Conservation (phyloP, 768 basidiomycete genomes). For the Suillus plorans region DNA sequence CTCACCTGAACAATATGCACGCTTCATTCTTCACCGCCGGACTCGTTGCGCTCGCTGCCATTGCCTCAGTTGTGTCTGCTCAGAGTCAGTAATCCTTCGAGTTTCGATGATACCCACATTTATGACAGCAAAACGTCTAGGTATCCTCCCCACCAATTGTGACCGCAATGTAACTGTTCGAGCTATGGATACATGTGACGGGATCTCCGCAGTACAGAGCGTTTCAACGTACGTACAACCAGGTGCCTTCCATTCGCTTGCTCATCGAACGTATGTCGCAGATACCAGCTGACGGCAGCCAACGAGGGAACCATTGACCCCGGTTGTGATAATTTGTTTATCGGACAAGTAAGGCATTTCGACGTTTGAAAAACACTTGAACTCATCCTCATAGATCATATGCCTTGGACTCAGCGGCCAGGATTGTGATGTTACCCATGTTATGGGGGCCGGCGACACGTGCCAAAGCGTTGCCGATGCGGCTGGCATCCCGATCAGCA, state of each 20-base stretch:
- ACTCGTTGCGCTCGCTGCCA: constrained; percentile 11
- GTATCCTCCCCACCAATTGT: constrained; percentile 31
- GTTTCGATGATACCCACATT: background rate
- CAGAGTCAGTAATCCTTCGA: constrained; percentile 18
- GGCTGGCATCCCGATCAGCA: constrained; percentile 43
- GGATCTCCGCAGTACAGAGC: constrained; percentile 47
- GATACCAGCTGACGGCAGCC: constrained; percentile 58
- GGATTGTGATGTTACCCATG: constrained; percentile 56
- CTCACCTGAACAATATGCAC: constrained; percentile 16
- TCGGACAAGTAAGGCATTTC: constrained; percentile 41
- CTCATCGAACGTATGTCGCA: constrained; percentile 35
- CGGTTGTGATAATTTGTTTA: constrained; percentile 53
- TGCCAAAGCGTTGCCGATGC: constrained; percentile 44
- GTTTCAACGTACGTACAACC: constrained; percentile 44
- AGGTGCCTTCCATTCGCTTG: background rate
- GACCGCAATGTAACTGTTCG: constrained; percentile 52
- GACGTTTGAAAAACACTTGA: background rate
- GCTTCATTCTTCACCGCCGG: constrained; percentile 16
- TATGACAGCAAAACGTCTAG: background rate
- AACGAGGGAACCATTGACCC: constrained; percentile 49
- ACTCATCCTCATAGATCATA: constrained; percentile 31
- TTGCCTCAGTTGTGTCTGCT: constrained; percentile 4
- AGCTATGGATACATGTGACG: constrained; percentile 54
- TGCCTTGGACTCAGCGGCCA: constrained; percentile 58
- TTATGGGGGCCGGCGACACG: constrained; percentile 47